These are phyloP conservation scores for Boletellus ananas DNA, from an alignment of 768 basidiomycete species.

Conservation along the genomic window DNA sequence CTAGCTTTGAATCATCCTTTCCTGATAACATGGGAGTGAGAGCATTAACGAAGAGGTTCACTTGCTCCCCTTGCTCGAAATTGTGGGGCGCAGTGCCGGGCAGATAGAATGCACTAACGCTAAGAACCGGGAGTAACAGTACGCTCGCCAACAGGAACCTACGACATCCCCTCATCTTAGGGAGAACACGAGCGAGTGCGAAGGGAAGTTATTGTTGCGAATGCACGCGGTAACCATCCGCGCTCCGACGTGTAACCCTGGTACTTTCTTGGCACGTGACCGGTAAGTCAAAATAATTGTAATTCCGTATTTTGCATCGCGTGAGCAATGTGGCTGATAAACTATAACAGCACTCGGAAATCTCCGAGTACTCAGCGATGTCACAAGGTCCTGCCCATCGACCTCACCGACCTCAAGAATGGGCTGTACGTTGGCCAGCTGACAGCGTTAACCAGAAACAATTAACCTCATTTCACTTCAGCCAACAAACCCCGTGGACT, in stretches of 20 bases:
- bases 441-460: conserved; percentile 2
- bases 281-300: neutral
- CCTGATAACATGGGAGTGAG: conserved; percentile 80
- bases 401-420: conserved; percentile 63
- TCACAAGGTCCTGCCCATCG: conserved; percentile 32
- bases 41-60: conserved; percentile 82
- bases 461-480: conserved; percentile 28
- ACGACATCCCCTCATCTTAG: conserved; percentile 20
- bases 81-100: conserved; percentile 88
- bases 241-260: conserved; percentile 8
- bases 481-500: conserved; percentile 99
- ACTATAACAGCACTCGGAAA: conserved; percentile 40
- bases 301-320: neutral
- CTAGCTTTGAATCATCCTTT: conserved; percentile 68
- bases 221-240: too few species aligned
- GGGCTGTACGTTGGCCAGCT: conserved; percentile 66
- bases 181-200: neutral
- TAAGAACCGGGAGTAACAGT: conserved; percentile 16
- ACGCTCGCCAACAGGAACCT: conserved; percentile 12
- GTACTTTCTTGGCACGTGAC: conserved; percentile 14
- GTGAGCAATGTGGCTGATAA: conserved; percentile 32
- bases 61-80: conserved; percentile 68
- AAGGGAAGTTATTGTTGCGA: neutral
- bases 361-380: conserved; percentile 24
- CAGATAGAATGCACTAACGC: conserved; percentile 75